Conservation (phyloP, 805 yeast genomes). For the Saccharomycopsis vini region DNA sequence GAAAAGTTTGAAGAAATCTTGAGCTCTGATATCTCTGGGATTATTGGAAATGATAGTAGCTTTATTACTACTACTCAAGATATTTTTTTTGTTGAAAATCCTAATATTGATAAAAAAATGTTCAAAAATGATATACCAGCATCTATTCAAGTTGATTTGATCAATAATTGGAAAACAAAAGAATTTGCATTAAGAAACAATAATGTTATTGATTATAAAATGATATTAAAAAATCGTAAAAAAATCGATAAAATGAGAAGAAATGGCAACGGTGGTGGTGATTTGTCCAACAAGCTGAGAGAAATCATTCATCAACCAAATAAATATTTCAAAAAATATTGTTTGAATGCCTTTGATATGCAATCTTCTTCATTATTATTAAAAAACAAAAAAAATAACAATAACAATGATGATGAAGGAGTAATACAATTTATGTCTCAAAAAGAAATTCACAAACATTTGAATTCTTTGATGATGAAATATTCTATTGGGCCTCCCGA, state of each 20-base stretch:
- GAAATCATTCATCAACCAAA: background rate
- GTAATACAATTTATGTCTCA: no score
- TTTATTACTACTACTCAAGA: slow-evolving; percentile 13
- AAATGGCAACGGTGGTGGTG: no score
- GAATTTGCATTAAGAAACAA: slow-evolving; percentile 13
- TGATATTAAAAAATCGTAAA: background rate
- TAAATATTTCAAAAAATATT: background rate
- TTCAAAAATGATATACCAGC: slow-evolving; percentile 11
- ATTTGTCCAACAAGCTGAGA: background rate
- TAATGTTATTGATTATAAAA: slow-evolving; percentile 7
- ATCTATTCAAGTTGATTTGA: slow-evolving; percentile 8
- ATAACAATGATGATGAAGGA: no score
- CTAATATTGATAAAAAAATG: slow-evolving; percentile 7
- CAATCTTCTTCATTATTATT: no score
- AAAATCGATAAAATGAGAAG: background rate
- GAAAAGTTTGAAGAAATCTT: no score
- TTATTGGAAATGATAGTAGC: background rate
- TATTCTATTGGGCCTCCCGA: no score
- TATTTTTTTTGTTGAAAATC: slow-evolving; percentile 12
- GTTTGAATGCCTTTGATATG: background rate
- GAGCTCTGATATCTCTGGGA: background rate
- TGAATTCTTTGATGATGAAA: no score
- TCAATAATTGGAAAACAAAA: slow-evolving; percentile 11
- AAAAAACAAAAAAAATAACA: no score
- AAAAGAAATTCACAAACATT: no score